Evolutionary conservation across 257 asterid genomes (phyloP).

Genomic region (Solanum gracilifrons): DNA sequence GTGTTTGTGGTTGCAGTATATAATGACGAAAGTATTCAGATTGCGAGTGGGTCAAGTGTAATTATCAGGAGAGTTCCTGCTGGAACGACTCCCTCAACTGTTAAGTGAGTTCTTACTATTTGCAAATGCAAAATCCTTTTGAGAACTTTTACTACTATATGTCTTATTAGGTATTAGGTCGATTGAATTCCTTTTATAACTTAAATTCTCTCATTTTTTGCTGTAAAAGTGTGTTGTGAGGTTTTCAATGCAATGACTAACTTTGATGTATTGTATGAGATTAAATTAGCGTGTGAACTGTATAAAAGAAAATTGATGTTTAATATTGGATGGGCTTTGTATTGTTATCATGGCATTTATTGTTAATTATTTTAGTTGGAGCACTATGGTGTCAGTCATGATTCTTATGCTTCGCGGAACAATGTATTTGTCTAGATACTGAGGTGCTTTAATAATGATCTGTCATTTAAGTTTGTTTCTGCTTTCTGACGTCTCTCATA

Average conservation of each 20-base stretch:
- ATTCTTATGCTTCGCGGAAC: not conserved
- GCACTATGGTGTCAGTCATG: not conserved
- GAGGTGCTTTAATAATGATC: not conserved
- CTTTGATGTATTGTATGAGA: not conserved
- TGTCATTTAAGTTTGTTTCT: not conserved
- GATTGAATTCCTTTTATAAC: not conserved
- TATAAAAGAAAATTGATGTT: not conserved
- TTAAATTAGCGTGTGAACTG: not conserved
- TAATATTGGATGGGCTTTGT: not conserved
- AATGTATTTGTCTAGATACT: not conserved
- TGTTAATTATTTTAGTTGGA: not conserved
- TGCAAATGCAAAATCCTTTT: not conserved
- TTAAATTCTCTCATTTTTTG: not conserved
- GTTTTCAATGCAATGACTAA: not conserved
- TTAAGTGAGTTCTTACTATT: conserved; percentile 27
- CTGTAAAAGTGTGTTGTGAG: not conserved
- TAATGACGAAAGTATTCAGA: conserved; percentile 44
- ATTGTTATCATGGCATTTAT: not conserved
- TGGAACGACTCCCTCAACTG: conserved; percentile 17
- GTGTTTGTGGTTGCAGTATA: conserved; percentile 27
- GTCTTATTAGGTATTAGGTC: not conserved
- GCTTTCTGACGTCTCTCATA: not conserved
- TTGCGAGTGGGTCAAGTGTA: conserved; percentile 67
- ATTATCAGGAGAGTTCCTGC: conserved; percentile 79
- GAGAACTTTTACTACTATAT: not conserved